Conservation (phyloP, 176 grass and related monocot genomes). For the Eragrostis nindensis region DNA sequence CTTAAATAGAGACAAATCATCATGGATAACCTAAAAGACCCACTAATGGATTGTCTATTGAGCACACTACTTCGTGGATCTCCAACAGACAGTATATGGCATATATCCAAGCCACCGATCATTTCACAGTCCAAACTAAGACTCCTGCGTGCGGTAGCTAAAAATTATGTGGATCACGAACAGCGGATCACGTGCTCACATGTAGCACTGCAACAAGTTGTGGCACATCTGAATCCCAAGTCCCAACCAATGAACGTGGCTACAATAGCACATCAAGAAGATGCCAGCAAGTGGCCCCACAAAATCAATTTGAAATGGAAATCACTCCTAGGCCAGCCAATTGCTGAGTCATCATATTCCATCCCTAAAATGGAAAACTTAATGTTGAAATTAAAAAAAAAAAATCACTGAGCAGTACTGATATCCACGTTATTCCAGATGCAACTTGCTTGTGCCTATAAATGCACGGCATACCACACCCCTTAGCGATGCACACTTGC, state of each 20-base stretch:
- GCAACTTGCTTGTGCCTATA: constrained; percentile 52
- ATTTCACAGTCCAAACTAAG: background rate
- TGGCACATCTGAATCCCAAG: constrained; percentile 9
- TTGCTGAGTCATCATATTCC: constrained; percentile 27
- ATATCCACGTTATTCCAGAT: constrained; percentile 17
- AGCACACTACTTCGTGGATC: background rate
- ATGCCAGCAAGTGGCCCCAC: constrained; percentile 6
- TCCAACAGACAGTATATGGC: background rate
- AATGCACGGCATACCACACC: constrained; percentile 34
- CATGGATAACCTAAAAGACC: background rate
- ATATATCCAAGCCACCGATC: background rate
- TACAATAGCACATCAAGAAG: constrained; percentile 30
- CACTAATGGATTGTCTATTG: background rate
- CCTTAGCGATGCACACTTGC: constrained; percentile 23
- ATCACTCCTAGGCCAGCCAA: constrained; percentile 12
- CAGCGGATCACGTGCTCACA: background rate
- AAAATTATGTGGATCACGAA: background rate
- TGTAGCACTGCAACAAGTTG: background rate
- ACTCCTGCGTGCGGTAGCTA: background rate
- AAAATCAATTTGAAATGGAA: constrained; percentile 28
- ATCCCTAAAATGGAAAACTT: constrained; percentile 47
- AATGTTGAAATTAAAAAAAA: constrained; percentile 41
- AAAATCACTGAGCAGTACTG: background rate
- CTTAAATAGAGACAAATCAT: background rate
- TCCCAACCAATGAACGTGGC: constrained; percentile 18